phyloP scores from a whole-genome alignment of 768 basidiomycete genomes.

The Auriscalpium vulgare region DNA sequence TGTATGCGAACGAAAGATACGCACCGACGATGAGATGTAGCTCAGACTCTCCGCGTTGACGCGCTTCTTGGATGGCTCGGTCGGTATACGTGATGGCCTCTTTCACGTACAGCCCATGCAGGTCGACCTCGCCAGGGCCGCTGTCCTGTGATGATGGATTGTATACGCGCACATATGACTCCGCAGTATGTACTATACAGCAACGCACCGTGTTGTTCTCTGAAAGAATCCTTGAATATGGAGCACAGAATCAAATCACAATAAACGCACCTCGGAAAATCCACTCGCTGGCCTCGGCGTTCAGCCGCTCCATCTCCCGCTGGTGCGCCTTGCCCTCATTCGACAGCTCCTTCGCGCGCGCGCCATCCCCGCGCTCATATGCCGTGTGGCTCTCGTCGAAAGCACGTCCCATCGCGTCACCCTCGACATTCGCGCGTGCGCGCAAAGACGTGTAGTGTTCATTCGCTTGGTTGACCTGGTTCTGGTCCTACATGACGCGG shows the following conservation, averaged over 20 bases:
- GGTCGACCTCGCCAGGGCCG: conserved; percentile 67
- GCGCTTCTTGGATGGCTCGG: conserved; percentile 58
- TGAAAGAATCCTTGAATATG: conserved; percentile 19
- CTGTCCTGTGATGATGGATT: conserved; percentile 38
- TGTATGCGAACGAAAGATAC: conserved; percentile 19
- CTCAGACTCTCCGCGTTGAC: conserved; percentile 50
- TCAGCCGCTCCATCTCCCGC: conserved; percentile 67
- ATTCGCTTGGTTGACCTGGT: conserved; percentile 61
- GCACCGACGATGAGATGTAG: conserved; percentile 79
- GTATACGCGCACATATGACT: neutral
- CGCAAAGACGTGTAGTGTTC: conserved; percentile 64
- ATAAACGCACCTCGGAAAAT: conserved; percentile 62
- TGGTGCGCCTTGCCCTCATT: conserved; percentile 76
- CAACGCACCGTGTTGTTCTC: conserved; percentile 65
- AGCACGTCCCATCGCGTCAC: conserved; percentile 65
- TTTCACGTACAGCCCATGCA: conserved; percentile 91
- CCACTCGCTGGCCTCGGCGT: conserved; percentile 79
- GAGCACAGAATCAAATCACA: neutral
- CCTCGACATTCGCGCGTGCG: conserved; percentile 68
- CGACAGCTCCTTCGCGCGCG: conserved; percentile 73
- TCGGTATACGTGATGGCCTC: conserved; percentile 80
- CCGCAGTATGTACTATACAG: neutral
- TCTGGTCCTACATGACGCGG: conserved; percentile 33
- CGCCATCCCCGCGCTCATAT: conserved; percentile 66
- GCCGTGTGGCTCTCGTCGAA: conserved; percentile 73